phyloP scores from a whole-genome alignment of 495 filamentous ascomycete species.

The Ramalina intermedia region DNA sequence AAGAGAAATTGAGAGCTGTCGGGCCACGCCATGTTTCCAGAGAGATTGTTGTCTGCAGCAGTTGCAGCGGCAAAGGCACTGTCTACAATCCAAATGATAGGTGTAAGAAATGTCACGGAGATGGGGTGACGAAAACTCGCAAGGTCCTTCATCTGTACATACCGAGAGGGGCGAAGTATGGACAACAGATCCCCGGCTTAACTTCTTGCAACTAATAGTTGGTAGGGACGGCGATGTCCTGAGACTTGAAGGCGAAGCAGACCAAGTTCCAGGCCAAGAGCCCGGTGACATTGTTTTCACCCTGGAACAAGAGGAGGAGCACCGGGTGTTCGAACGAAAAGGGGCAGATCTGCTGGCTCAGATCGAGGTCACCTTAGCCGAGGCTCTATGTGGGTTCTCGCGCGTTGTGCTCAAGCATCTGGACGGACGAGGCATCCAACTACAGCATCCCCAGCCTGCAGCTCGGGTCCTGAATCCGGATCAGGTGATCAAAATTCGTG shows the following conservation, averaged over 20 bases:
- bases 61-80: slow-evolving; percentile 67
- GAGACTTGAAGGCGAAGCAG: slow-evolving; percentile 83
- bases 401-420: slow-evolving; percentile 85
- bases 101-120: slow-evolving; percentile 97
- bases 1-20: slow-evolving; percentile 56
- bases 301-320: slow-evolving; percentile 63
- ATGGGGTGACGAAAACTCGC: slow-evolving; percentile 62
- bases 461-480: slow-evolving; percentile 66
- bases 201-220: slow-evolving; percentile 11
- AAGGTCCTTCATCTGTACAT: slow-evolving; percentile 96
- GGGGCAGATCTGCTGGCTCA: slow-evolving; percentile 72
- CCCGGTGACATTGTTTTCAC: slow-evolving; percentile 89
- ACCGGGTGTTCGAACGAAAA: slow-evolving; percentile 63
- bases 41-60: slow-evolving; percentile 54
- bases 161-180: slow-evolving; percentile 62
- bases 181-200: background rate
- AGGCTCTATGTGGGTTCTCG: slow-evolving; percentile 78
- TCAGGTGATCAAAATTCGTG: slow-evolving; percentile 67
- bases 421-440: slow-evolving; percentile 78
- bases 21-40: slow-evolving; percentile 72
- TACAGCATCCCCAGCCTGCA: slow-evolving; percentile 50
- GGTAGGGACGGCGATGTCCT: slow-evolving; percentile 70
- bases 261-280: slow-evolving; percentile 79
- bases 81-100: slow-evolving; percentile 88
- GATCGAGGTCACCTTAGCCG: slow-evolving; percentile 64